Evolutionary conservation across 2,329 filamentous ascomycete species (phyloP).

Genomic region (Nannizziopsis arthrosporioides): DNA sequence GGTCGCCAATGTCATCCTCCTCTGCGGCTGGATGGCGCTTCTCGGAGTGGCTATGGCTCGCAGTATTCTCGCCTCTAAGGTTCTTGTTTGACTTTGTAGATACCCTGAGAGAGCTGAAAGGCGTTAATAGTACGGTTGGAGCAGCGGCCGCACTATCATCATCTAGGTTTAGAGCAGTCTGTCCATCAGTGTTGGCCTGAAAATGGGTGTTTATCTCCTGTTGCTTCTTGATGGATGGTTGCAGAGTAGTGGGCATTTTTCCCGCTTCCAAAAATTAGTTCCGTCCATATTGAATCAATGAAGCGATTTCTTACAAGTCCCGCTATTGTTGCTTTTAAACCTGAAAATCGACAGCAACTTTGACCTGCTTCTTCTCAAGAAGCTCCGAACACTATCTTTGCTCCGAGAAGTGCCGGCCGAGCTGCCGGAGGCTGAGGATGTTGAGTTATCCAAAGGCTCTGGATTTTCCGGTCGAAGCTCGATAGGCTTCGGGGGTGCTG

Average conservation of each 20-base stretch:
- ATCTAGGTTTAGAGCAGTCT: neutral
- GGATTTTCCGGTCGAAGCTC: constrained; percentile 13
- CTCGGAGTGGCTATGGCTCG: neutral
- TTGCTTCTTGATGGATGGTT: neutral
- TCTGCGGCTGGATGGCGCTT: neutral
- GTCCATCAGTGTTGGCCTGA: too few species aligned
- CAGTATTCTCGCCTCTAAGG: neutral
- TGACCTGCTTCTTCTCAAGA: constrained; percentile 28
- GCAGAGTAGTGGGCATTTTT: neutral
- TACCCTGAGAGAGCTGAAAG: neutral
- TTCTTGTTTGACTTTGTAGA: neutral
- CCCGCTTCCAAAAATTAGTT: constrained; percentile 5
- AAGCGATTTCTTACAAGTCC: constrained; percentile 12
- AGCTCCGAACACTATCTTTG: constrained; percentile 22
- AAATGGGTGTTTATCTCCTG: too few species aligned
- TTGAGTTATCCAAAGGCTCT: constrained; percentile 16
- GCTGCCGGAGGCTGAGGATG: constrained; percentile 21
- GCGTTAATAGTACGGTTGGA: neutral
- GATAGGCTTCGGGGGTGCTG: constrained; percentile 17
- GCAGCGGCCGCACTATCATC: neutral
- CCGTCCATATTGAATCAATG: neutral
- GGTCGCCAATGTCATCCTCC: neutral
- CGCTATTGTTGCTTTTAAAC: constrained; percentile 20
- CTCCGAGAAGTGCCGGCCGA: constrained; percentile 7
- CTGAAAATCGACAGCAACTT: constrained; percentile 29